These are phyloP conservation scores for Punctularia strigosozonata DNA, from an alignment of 768 basidiomycete species.

Conservation along the genomic window DNA sequence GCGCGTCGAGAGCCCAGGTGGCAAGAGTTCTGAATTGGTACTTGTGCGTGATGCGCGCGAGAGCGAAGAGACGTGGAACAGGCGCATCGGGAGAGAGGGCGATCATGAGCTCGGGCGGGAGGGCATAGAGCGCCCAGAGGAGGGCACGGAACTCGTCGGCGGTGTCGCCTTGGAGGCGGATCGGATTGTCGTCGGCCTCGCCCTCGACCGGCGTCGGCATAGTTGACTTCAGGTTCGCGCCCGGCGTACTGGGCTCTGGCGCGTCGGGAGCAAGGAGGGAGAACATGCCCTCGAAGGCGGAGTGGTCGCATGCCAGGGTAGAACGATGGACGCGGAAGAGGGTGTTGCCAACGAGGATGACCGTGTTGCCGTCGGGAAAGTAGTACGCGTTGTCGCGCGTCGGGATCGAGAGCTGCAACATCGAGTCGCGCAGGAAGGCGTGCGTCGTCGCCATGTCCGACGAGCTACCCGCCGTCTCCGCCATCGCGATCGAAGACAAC, in stretches of 20 bases:
- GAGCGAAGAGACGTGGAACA: slow-evolving; percentile 24
- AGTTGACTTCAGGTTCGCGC: too few species aligned
- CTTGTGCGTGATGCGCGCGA: slow-evolving; percentile 27
- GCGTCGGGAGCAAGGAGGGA: slow-evolving; percentile 1
- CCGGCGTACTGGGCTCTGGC: too few species aligned
- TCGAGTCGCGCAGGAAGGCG: neutral
- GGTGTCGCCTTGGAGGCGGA: slow-evolving; percentile 26
- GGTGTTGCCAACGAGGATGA: slow-evolving; percentile 48
- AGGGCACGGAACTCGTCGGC: slow-evolving; percentile 26
- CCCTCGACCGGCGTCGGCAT: slow-evolving; percentile 15
- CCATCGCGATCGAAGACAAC: too few species aligned
- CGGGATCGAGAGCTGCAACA: neutral
- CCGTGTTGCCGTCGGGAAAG: slow-evolving; percentile 56
- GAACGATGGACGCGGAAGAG: slow-evolving; percentile 35
- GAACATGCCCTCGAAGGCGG: slow-evolving; percentile 14
- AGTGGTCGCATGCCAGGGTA: slow-evolving; percentile 17
- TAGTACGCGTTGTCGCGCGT: slow-evolving; percentile 45
- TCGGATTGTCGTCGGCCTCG: slow-evolving; percentile 20
- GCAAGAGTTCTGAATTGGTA: slow-evolving; percentile 25
- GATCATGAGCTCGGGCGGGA: slow-evolving; percentile 16
- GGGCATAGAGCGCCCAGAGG: slow-evolving; percentile 25
- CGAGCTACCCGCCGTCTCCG: too few species aligned
- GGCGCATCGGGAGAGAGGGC: slow-evolving; percentile 17
- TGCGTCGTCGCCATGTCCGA: neutral
- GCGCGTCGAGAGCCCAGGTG: slow-evolving; percentile 24